A percentile compares a stretch with the other conserved stretches of the same genome.
Evolutionary conservation across 805 yeast genomes (phyloP).

Genomic region (Saccharomyces paradoxus): DNA sequence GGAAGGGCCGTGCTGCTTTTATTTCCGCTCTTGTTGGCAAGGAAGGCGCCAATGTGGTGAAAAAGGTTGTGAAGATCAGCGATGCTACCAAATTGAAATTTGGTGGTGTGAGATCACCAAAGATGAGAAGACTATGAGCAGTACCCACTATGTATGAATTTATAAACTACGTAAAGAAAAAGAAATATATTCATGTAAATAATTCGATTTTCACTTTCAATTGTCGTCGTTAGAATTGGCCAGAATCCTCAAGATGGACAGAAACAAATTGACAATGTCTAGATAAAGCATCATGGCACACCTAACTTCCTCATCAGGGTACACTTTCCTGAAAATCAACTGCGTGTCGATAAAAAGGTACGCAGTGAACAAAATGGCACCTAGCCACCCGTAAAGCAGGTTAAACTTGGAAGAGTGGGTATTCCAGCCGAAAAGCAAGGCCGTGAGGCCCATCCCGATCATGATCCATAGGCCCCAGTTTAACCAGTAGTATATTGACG

Average conservation of each 20-base stretch:
- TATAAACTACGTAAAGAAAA: neutral
- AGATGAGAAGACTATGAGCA: conserved; percentile 58
- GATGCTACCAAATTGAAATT: conserved; percentile 79
- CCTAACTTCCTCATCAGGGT: conserved; percentile 78
- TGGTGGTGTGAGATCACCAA: conserved; percentile 88
- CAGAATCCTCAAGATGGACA: conserved; percentile 64
- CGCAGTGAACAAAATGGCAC: conserved; percentile 64
- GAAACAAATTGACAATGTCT: conserved; percentile 75
- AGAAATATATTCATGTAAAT: neutral
- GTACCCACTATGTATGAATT: neutral
- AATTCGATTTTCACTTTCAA: conserved; percentile 1
- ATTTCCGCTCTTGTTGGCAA: conserved; percentile 76
- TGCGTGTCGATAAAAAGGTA: conserved; percentile 80
- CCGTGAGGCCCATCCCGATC: conserved; percentile 57
- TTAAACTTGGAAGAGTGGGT: conserved; percentile 41
- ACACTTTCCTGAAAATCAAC: conserved; percentile 59
- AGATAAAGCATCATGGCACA: conserved; percentile 73
- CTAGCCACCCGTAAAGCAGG: conserved; percentile 58
- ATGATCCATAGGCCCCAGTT: conserved; percentile 54
- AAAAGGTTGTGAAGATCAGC: conserved; percentile 58
- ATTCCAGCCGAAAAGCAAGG: conserved; percentile 60
- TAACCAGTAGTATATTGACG: conserved; percentile 31
- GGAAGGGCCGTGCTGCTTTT: conserved; percentile 86
- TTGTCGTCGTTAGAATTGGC: conserved; percentile 23
- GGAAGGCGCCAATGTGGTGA: conserved; percentile 68